Base-by-base conservation (phyloP, 805 yeast genomes). In the Millerozyma miso region DNA sequence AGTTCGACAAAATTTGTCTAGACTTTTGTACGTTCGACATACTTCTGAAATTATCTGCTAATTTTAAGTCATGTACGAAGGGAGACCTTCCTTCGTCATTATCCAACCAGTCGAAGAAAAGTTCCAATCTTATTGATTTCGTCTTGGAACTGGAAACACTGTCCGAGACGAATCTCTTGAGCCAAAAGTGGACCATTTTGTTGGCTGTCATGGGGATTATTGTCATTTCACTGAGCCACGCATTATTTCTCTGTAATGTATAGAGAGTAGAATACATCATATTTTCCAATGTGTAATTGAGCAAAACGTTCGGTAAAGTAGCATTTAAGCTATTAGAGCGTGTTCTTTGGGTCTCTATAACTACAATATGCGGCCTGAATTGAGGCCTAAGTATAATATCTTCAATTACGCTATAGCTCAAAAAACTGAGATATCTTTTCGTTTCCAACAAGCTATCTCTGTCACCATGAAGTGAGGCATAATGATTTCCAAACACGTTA, bases 341-440 rank as follows among this genome's bases (percentile, higher is more conserved):
- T 1, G 74, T 69, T 13, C 76, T 45, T 47, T 70, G 76, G 39
- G 59, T 57, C 44, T 70, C 76, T 16, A 70, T 55, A 10, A 68
- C 56, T 19, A 66, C 55, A 23, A 67, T 38, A 37, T 58, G 49
- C 0, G 67, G 64, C 3, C 44, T 29, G 1, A 39, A 44, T 33
- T 20, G 10, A 8, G 36, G 35, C 12, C 32, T 19, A 4, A 46
- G 39, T 2, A 56, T 44, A n/a, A 61, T 39, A 16, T 54, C 55
- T 19, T 60, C 51, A 6, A 56, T 52, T 4, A 62, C 47, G 18
- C 37, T 40, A 33, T 42, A 49, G 34, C 43, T 44, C 15, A 52
- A 43, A 45, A 45, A 47, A 31, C 53, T 57, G 41, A 64, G 40
- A 40, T 62, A 61, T 14, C 60, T 46, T 43, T 59, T 63, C n/a